Evolutionary conservation across 306 rosid genomes (phyloP).

Genomic region (Rubus idaeus): DNA sequence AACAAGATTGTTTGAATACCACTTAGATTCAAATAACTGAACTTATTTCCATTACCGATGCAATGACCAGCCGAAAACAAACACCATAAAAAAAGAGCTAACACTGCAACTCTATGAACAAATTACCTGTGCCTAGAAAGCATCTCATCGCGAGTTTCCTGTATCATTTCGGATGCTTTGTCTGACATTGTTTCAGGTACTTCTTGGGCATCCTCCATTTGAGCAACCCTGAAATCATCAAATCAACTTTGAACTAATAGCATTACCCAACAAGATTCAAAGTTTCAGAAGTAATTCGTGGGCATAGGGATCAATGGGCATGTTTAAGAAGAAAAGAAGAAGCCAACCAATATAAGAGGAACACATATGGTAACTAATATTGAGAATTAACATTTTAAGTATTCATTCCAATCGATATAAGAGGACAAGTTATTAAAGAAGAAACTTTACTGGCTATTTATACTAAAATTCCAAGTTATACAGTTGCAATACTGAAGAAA

Average conservation of each 20-base stretch:
- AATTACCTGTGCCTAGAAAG: conserved; percentile 61
- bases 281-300: not conserved
- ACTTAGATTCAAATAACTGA: not conserved
- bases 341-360: too few species aligned
- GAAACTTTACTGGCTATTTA: too few species aligned
- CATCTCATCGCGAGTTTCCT: conserved; percentile 75
- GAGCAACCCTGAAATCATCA: conserved; percentile 39
- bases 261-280: not conserved
- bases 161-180: conserved; percentile 36
- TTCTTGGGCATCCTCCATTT: conserved; percentile 66
- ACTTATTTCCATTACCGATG: not conserved
- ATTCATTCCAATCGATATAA: too few species aligned
- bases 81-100: not conserved
- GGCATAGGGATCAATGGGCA: too few species aligned
- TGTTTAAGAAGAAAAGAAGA: too few species aligned
- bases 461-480: too few species aligned
- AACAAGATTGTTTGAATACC: not conserved
- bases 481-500: too few species aligned
- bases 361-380: too few species aligned
- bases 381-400: too few species aligned
- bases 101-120: not conserved
- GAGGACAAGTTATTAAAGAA: too few species aligned
- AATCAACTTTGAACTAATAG: conserved; percentile 2
- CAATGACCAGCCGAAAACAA: not conserved
- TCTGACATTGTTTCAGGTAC: conserved; percentile 49